Percentiles rank a stretch among this genome's conserved stretches.
Conservation (phyloP, 2,329 filamentous ascomycete genomes). For the Verticillium nubilum region DNA sequence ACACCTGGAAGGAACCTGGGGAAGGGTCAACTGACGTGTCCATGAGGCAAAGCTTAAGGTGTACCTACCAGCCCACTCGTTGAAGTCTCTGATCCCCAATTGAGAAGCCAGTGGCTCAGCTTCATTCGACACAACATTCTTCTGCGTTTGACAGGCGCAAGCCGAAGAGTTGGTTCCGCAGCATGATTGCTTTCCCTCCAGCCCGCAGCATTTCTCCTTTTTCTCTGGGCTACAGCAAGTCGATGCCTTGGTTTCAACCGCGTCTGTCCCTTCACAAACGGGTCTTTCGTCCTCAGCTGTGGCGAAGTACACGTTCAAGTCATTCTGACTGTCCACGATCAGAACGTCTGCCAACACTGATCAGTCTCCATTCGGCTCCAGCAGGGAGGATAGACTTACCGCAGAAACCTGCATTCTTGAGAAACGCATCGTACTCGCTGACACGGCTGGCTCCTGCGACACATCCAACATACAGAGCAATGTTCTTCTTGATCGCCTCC, state of each 20-base stretch:
- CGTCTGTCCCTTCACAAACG: slow-evolving; percentile 4
- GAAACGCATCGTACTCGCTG: slow-evolving; percentile 43
- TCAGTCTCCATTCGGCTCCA: background rate
- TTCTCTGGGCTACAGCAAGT: background rate
- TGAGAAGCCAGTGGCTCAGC: background rate
- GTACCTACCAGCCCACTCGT: background rate
- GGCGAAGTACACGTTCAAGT: slow-evolving; percentile 42
- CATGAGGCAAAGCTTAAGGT: background rate
- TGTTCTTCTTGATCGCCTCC: slow-evolving; percentile 36
- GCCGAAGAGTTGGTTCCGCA: background rate
- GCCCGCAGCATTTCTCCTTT: background rate
- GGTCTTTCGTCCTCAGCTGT: slow-evolving; percentile 16
- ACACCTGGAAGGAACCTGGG: slow-evolving; percentile 17
- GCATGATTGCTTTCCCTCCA: background rate
- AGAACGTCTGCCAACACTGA: slow-evolving; percentile 26
- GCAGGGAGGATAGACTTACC: slow-evolving; percentile 23
- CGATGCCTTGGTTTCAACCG: background rate
- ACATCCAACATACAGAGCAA: slow-evolving; percentile 55
- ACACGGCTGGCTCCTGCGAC: slow-evolving; percentile 51
- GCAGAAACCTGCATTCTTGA: slow-evolving; percentile 43
- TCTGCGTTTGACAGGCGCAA: background rate
- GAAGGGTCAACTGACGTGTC: background rate
- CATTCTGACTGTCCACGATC: slow-evolving; percentile 37
- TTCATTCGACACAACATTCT: background rate
- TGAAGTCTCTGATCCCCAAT: background rate